phyloP scores from a whole-genome alignment of 306 rosid species.

The Prunus davidiana region DNA sequence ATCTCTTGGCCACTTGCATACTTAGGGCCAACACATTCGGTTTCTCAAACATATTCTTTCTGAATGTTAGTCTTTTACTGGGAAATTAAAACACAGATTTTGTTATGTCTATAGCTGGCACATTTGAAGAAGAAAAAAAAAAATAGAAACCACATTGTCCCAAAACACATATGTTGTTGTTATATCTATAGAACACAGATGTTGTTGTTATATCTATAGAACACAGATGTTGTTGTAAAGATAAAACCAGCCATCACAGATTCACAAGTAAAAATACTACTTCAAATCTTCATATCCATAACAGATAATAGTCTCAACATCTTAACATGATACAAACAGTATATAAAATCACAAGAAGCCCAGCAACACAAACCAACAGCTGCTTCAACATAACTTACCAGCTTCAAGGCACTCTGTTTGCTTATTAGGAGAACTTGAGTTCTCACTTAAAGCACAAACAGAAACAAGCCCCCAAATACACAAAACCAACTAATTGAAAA shows the following conservation, averaged over 20 bases:
- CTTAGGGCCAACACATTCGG: background rate
- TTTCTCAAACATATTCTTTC: too few relatives aligned
- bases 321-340: constrained; percentile 27
- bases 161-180: background rate
- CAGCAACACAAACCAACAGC: constrained; percentile 26
- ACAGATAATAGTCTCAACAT: constrained; percentile 9
- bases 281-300: background rate
- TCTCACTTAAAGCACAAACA: constrained; percentile 47
- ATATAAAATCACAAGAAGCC: constrained; percentile 26
- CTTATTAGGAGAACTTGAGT: constrained; percentile 41
- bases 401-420: constrained; percentile 20
- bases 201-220: too few relatives aligned
- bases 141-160: background rate
- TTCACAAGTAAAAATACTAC: background rate
- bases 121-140: too few relatives aligned
- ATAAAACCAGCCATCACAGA: background rate
- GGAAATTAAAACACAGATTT: background rate
- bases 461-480: constrained; percentile 3
- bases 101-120: background rate
- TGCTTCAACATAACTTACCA: constrained; percentile 1
- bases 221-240: background rate
- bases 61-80: too few relatives aligned
- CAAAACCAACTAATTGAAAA: background rate
- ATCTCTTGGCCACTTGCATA: background rate
- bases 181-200: too few relatives aligned